Evolutionary conservation across 139 green algal species (phyloP).

Genomic region (Pleodorina starrii): DNA sequence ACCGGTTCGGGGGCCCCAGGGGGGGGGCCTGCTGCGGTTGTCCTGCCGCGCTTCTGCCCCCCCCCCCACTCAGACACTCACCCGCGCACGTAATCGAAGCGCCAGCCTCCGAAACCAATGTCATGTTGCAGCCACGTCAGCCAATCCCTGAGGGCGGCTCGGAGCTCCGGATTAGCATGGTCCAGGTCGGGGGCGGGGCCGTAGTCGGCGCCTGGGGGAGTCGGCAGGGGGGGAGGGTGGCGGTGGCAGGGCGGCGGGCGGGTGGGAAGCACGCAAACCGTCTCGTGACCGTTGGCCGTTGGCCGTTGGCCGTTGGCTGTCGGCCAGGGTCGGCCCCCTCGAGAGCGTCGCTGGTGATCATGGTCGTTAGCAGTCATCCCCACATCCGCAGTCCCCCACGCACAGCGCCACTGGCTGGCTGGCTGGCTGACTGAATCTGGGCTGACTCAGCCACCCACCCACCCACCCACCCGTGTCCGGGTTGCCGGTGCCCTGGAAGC

Average conservation of each 20-base stretch:
- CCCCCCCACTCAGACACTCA: constrained; percentile 15
- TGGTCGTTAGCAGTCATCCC: too few species aligned
- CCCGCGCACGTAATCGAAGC: constrained; percentile 85
- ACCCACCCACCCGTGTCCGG: constrained; percentile 70
- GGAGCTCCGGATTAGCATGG: constrained; percentile 86
- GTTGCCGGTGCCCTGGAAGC: constrained; percentile 77
- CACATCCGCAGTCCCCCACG: too few species aligned
- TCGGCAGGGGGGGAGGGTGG: not conserved
- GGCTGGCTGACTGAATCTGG: too few species aligned
- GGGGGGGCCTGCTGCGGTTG: not conserved
- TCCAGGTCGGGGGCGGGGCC: constrained; percentile 89
- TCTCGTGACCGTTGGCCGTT: too few species aligned
- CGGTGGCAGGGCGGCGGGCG: too few species aligned
- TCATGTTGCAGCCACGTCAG: constrained; percentile 80
- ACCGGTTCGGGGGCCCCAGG: not conserved
- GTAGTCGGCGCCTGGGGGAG: constrained; percentile 72
- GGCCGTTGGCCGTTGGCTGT: too few species aligned
- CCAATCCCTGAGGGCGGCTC: constrained; percentile 80
- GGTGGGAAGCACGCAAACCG: too few species aligned
- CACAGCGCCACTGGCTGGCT: too few species aligned
- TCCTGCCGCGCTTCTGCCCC: not conserved
- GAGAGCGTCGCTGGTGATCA: too few species aligned
- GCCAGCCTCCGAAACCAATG: constrained; percentile 90
- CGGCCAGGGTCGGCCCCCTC: too few species aligned
- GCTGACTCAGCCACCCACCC: not conserved